Percentiles rank a stretch among this genome's conserved stretches.
phyloP scores from a whole-genome alignment of 305 asterid genomes.

The Lippia alba region DNA sequence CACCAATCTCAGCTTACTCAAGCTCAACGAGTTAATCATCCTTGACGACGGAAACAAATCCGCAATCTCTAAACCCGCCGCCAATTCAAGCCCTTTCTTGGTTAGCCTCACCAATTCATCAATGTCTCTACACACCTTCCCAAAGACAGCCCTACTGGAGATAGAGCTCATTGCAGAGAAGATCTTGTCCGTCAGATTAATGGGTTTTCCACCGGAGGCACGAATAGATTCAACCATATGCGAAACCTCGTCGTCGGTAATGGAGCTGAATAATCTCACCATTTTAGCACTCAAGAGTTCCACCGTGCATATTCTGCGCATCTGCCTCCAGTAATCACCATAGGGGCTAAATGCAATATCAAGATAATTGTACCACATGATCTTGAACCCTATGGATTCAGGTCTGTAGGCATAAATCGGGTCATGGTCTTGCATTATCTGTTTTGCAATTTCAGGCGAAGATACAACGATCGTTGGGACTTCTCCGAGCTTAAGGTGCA shows the following conservation, averaged over 20 bases:
- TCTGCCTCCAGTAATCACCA: conserved; percentile 38
- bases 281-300: conserved; percentile 39
- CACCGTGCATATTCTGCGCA: conserved; percentile 37
- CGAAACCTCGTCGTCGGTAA: conserved; percentile 28
- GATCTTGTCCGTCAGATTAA: conserved; percentile 18
- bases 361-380: conserved; percentile 24
- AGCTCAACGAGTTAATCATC: conserved; percentile 2
- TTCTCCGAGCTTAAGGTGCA: conserved; percentile 27
- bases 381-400: background rate
- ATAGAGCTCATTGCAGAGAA: conserved; percentile 21
- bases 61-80: conserved; percentile 11
- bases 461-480: conserved; percentile 8
- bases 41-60: conserved; percentile 27
- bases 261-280: conserved; percentile 29
- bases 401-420: conserved; percentile 32
- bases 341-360: conserved; percentile 29
- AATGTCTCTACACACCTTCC: conserved; percentile 20
- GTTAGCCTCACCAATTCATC: conserved; percentile 12
- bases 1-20: conserved; percentile 18
- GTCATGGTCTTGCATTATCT: conserved; percentile 22
- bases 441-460: conserved; percentile 9
- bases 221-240: conserved; percentile 9
- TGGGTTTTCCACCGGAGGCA: background rate
- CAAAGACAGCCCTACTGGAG: conserved; percentile 22
- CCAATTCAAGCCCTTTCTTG: background rate